These are phyloP conservation scores for Monascus ruber DNA, from an alignment of 2,329 filamentous ascomycete genomes.

Conservation along the genomic window DNA sequence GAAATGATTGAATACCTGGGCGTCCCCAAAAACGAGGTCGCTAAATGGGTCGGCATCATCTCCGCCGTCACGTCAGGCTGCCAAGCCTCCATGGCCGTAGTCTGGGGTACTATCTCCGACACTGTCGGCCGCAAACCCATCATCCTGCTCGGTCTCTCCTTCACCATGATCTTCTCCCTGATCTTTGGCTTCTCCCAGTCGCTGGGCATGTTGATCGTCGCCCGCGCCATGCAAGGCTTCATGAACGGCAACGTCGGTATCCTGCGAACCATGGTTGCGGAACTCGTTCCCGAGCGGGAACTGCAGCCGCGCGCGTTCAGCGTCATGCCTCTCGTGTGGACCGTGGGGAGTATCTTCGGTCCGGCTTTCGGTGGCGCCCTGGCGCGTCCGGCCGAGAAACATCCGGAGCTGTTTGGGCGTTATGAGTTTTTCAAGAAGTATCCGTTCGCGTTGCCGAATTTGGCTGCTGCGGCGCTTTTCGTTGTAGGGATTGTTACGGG, in stretches of 20 bases:
- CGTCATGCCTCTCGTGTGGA: slow-evolving; percentile 88
- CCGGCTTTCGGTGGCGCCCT: slow-evolving; percentile 80
- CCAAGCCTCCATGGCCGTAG: slow-evolving; percentile 60
- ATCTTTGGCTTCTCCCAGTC: slow-evolving; percentile 75
- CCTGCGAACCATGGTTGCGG: slow-evolving; percentile 80
- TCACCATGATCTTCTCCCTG: slow-evolving; percentile 71
- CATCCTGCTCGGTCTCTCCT: slow-evolving; percentile 61
- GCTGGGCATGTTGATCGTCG: slow-evolving; percentile 65
- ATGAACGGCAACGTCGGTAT: slow-evolving; percentile 94
- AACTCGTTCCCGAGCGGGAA: slow-evolving; percentile 78
- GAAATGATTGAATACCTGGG: slow-evolving; percentile 78
- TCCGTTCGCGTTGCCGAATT: slow-evolving; percentile 75
- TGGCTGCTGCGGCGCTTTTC: slow-evolving; percentile 67
- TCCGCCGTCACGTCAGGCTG: slow-evolving; percentile 61
- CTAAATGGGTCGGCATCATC: slow-evolving; percentile 68
- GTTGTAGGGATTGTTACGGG: slow-evolving; percentile 63
- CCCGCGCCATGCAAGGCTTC: slow-evolving; percentile 67
- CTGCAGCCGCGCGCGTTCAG: slow-evolving; percentile 83
- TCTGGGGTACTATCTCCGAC: slow-evolving; percentile 70
- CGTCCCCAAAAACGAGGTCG: slow-evolving; percentile 54
- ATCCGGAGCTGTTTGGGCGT: slow-evolving; percentile 58
- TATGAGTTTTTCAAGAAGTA: slow-evolving; percentile 59
- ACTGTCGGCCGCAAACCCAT: slow-evolving; percentile 68
- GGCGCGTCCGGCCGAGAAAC: slow-evolving; percentile 65
- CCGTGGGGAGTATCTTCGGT: slow-evolving; percentile 74